Evolutionary conservation across 106 monocot species (phyloP).

Genomic region (Dactylorhiza incarnata): DNA sequence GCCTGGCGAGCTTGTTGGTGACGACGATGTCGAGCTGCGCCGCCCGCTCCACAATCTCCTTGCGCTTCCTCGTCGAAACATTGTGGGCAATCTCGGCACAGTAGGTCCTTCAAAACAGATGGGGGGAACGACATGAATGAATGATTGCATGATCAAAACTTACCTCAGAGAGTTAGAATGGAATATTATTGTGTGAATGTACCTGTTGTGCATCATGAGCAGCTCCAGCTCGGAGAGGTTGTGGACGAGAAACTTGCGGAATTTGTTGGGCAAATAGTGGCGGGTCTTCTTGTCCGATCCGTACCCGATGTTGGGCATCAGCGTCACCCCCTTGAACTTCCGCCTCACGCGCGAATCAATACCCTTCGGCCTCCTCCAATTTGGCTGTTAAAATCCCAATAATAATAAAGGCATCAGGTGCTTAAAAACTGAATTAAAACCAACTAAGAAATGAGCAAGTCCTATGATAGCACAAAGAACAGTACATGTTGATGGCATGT

Average conservation of each 20-base stretch:
- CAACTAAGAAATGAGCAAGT: no score
- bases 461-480: no score
- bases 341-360: constrained; percentile 51
- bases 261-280: constrained; percentile 33
- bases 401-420: not conserved
- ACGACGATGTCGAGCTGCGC: constrained; percentile 62
- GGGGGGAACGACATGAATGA: no score
- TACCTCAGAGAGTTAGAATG: no score
- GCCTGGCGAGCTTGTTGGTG: constrained; percentile 63
- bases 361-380: constrained; percentile 60
- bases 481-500: no score
- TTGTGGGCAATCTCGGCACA: constrained; percentile 63
- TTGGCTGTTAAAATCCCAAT: constrained; percentile 12
- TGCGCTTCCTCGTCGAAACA: constrained; percentile 60
- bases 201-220: constrained; percentile 58
- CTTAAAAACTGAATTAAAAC: no score
- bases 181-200: not conserved
- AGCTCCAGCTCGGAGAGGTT: constrained; percentile 30
- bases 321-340: constrained; percentile 46
- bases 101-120: constrained; percentile 31
- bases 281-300: constrained; percentile 48
- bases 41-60: constrained; percentile 61
- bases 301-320: constrained; percentile 56
- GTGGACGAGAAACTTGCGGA: constrained; percentile 36
- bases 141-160: no score